phyloP scores from a whole-genome alignment of 1,284 basidiomycete genomes.

The Puccinia coronata region DNA sequence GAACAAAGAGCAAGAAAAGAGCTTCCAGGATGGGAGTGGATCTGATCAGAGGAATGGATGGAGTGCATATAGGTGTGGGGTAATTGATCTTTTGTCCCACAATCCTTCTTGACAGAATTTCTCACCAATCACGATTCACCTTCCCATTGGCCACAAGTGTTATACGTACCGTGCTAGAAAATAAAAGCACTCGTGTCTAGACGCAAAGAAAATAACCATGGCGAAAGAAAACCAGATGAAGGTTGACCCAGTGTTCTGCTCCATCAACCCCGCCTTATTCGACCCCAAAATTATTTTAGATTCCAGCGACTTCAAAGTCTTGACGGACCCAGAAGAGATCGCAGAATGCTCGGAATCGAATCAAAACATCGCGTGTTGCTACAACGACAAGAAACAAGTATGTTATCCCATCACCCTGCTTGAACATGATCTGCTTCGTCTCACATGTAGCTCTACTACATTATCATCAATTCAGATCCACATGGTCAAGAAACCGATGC shows the following conservation, averaged over 20 bases:
- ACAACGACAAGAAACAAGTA: slow-evolving; percentile 48
- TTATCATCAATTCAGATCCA: slow-evolving; percentile 53
- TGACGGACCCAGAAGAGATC: slow-evolving; percentile 21
- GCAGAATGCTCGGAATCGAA: not conserved
- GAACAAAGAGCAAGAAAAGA: no score
- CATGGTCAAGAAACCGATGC: slow-evolving; percentile 53
- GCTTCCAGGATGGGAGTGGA: no score
- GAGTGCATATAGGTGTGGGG: no score
- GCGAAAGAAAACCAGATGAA: not conserved
- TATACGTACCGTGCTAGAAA: no score
- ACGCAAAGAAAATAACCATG: no score
- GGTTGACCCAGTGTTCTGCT: slow-evolving; percentile 33
- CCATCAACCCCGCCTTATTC: slow-evolving; percentile 32
- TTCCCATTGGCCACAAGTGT: no score
- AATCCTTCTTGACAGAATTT: no score
- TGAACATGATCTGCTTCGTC: not conserved
- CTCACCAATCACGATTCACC: no score
- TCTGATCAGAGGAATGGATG: no score
- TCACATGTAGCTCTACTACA: not conserved
- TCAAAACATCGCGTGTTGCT: slow-evolving; percentile 39
- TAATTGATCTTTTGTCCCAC: no score
- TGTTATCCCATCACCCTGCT: not conserved
- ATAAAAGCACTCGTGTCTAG: no score
- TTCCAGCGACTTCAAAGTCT: slow-evolving; percentile 33
- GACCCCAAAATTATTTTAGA: slow-evolving; percentile 24